A percentile compares a stretch with the other conserved stretches of the same genome.
phyloP scores from a whole-genome alignment of 345 rosid genomes.

The Acer yangbiense region DNA sequence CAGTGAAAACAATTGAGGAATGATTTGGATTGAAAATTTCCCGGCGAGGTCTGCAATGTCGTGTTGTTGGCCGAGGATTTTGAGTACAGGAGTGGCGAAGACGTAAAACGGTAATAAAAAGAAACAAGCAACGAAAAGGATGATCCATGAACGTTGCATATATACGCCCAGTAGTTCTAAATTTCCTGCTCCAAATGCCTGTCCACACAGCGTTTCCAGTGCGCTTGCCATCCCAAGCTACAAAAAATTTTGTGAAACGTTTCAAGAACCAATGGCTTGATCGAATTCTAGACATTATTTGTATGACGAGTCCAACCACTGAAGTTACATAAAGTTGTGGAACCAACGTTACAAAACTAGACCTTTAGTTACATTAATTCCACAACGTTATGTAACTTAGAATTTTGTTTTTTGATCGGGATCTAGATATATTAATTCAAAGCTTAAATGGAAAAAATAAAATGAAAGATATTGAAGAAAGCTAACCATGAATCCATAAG shows the following conservation, averaged over 20 bases:
- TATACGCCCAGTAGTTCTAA: slow-evolving; percentile 71
- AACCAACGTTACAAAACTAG: no score
- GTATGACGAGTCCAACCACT: no score
- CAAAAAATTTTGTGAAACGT: slow-evolving; percentile 11
- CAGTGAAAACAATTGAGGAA: slow-evolving; percentile 91
- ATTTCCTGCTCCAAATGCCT: slow-evolving; percentile 96
- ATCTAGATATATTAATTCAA: no score
- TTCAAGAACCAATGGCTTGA: not conserved
- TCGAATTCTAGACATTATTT: no score
- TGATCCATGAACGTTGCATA: slow-evolving; percentile 89
- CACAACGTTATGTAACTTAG: no score
- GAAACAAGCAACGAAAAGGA: slow-evolving; percentile 65
- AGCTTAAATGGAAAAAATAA: no score
- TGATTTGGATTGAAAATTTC: slow-evolving; percentile 58
- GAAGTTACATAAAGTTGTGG: no score
- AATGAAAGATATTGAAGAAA: not conserved
- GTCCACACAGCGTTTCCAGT: slow-evolving; percentile 88
- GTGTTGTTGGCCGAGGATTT: slow-evolving; percentile 65
- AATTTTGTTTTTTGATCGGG: no score
- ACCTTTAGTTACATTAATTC: no score
- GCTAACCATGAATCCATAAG: slow-evolving; percentile 87
- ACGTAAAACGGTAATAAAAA: slow-evolving; percentile 67
- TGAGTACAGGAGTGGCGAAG: slow-evolving; percentile 72
- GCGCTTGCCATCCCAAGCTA: slow-evolving; percentile 99
- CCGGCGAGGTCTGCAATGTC: slow-evolving; percentile 82